Percentiles rank a stretch among this genome's conserved stretches.
Conservation (phyloP, 78 protist species). For the Tieghemostelium lacteum region DNA sequence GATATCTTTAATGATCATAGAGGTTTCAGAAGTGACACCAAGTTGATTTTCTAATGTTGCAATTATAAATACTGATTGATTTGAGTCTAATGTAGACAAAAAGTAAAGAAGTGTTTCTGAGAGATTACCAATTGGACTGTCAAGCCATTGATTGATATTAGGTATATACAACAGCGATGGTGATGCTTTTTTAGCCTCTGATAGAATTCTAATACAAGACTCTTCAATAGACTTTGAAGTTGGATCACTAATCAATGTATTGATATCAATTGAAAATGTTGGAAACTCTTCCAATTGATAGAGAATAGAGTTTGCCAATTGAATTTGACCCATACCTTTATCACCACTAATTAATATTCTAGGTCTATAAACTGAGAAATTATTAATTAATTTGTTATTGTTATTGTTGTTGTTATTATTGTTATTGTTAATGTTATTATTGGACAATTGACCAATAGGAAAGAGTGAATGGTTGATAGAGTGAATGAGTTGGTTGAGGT, state of each 20-base stretch:
- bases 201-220: constrained; percentile 41
- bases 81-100: constrained; percentile 21
- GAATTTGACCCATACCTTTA: constrained; percentile 60
- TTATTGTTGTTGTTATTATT: constrained; percentile 4
- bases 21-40: not conserved
- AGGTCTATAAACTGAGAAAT: constrained; percentile 70
- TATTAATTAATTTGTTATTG: constrained; percentile 1
- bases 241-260: constrained; percentile 39
- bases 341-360: constrained; percentile 58
- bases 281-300: constrained; percentile 62
- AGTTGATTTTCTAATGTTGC: constrained; percentile 39
- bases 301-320: constrained; percentile 53
- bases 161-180: constrained; percentile 72
- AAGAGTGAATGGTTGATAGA: not conserved
- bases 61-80: constrained; percentile 44
- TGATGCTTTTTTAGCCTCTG: constrained; percentile 53
- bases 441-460: constrained; percentile 7
- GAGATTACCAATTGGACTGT: constrained; percentile 23
- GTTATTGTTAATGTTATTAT: not conserved
- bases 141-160: constrained; percentile 41
- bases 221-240: constrained; percentile 64
- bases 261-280: constrained; percentile 44
- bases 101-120: constrained; percentile 12
- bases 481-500: constrained; percentile 1
- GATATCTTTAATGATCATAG: not conserved